Evolutionary conservation across 805 yeast species (phyloP), one percentile per base, ranked within the genome.

Genomic region (Wilhelminamyces savonicus): DNA sequence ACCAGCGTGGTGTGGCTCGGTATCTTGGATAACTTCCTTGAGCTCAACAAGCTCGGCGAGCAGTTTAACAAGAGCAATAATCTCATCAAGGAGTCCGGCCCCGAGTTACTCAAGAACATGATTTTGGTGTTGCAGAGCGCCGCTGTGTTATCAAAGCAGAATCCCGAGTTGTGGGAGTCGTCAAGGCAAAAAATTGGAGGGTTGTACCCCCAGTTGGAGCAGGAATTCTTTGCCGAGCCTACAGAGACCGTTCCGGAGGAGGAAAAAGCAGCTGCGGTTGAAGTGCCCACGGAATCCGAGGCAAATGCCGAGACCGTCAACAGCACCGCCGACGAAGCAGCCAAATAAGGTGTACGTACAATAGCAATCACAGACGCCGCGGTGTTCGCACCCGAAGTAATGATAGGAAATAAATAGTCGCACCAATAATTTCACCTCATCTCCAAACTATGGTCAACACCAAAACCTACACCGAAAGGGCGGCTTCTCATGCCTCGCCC

Each of bases 401-500:
- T n/a, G n/a, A n/a, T n/a, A n/a, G n/a, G n/a, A n/a, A n/a, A n/a
- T n/a, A n/a, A n/a, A n/a, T n/a, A n/a, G n/a, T n/a, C n/a, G n/a
- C n/a, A n/a, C n/a, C n/a, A n/a, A n/a, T n/a, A n/a, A n/a, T n/a
- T n/a, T n/a, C n/a, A n/a, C n/a, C n/a, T n/a, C n/a, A n/a, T n/a
- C n/a, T n/a, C n/a, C n/a, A n/a, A n/a, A n/a, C n/a, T n/a, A 52
- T 53, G 56, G 51, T 47, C 7, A 45, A 33, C 26, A 30, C 41
- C 11, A 27, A 50, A 27, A 32, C 83, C 2, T 90, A 84, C 55
- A 59, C 75, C 12, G 65, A 71, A 34, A 76, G 97, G 57, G 92
- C 95, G 3, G 64, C 54, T 9, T 43, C 54, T 5, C 95, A 87
- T 49, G 59, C 76, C 0, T 81, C 94, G 12, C 81, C 88, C 3